Evolutionary conservation across 371 early-diverging fungal genomes (phyloP).

Genomic region (Actinomucor elegans): DNA sequence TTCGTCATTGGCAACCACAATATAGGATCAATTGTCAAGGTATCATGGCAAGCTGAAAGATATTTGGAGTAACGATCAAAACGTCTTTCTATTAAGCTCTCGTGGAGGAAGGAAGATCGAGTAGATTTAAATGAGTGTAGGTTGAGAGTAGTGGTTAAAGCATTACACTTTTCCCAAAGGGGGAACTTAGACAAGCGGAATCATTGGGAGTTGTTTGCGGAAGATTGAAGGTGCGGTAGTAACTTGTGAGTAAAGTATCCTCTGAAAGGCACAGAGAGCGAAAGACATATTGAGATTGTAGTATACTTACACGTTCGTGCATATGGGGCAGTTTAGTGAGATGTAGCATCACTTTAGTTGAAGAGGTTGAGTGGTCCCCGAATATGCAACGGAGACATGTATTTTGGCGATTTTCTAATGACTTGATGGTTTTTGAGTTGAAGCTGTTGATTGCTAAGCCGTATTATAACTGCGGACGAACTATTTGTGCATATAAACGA

Average conservation of each 20-base stretch:
- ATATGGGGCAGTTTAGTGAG: conserved; percentile 6
- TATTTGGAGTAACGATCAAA: too few species aligned
- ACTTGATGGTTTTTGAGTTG: neutral
- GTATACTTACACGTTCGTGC: neutral
- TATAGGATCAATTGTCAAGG: too few species aligned
- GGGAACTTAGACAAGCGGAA: neutral
- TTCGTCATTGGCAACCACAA: too few species aligned
- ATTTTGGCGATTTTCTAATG: neutral
- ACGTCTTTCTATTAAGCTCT: too few species aligned
- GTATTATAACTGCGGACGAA: conserved; percentile 13
- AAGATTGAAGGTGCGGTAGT: neutral
- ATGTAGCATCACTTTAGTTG: conserved; percentile 8
- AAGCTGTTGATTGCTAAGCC: conserved; percentile 3
- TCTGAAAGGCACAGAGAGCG: neutral
- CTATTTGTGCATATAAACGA: conserved; percentile 2
- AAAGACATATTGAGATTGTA: conserved; percentile 7
- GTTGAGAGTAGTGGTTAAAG: too few species aligned
- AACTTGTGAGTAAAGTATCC: conserved; percentile 4
- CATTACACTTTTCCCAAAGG: neutral
- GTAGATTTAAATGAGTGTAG: too few species aligned
- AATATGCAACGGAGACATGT: neutral
- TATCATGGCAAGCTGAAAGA: too few species aligned
- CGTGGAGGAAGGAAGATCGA: too few species aligned
- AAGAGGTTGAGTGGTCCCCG: neutral
- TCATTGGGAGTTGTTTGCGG: neutral